Evolutionary conservation across 805 yeast genomes (phyloP).

Genomic region (Blastobotrys robertii): DNA sequence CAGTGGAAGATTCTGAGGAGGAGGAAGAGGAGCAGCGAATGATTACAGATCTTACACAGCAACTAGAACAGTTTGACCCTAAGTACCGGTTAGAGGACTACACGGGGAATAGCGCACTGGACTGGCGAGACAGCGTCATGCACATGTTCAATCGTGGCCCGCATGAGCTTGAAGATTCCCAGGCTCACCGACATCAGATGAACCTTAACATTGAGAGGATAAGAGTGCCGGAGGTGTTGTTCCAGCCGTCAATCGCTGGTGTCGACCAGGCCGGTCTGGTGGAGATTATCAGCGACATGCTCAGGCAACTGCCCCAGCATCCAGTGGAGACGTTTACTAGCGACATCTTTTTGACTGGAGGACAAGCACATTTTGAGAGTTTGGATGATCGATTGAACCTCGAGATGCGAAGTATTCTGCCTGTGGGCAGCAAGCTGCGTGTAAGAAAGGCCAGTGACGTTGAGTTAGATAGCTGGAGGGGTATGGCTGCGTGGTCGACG

Average conservation of each 20-base stretch:
- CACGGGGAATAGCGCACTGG: conserved; percentile 56
- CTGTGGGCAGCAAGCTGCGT: conserved; percentile 50
- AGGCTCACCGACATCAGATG: conserved; percentile 82
- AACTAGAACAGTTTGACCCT: conserved; percentile 74
- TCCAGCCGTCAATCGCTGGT: conserved; percentile 92
- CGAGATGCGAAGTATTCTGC: conserved; percentile 66
- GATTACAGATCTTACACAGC: conserved; percentile 49
- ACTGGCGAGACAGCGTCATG: conserved; percentile 71
- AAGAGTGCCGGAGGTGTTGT: conserved; percentile 82
- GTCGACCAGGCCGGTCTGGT: conserved; percentile 90
- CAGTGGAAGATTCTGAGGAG: conserved; percentile 65
- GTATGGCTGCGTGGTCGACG: conserved; percentile 75
- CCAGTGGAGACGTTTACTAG: conserved; percentile 39
- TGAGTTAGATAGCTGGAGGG: conserved; percentile 79
- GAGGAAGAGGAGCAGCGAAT: conserved; percentile 53
- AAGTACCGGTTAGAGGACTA: conserved; percentile 70
- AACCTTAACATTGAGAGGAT: conserved; percentile 87
- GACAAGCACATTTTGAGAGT: conserved; percentile 57
- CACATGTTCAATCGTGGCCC: conserved; percentile 90
- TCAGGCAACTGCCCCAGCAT: conserved; percentile 37
- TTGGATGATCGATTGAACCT: conserved; percentile 54
- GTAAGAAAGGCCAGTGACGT: conserved; percentile 64
- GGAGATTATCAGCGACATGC: conserved; percentile 61
- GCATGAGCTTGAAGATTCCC: conserved; percentile 70
- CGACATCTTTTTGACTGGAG: conserved; percentile 81